A percentile compares a stretch with the other conserved stretches of the same genome.
phyloP scores from a whole-genome alignment of 352 stramenopile genomes.

The Peronospora farinosa region DNA sequence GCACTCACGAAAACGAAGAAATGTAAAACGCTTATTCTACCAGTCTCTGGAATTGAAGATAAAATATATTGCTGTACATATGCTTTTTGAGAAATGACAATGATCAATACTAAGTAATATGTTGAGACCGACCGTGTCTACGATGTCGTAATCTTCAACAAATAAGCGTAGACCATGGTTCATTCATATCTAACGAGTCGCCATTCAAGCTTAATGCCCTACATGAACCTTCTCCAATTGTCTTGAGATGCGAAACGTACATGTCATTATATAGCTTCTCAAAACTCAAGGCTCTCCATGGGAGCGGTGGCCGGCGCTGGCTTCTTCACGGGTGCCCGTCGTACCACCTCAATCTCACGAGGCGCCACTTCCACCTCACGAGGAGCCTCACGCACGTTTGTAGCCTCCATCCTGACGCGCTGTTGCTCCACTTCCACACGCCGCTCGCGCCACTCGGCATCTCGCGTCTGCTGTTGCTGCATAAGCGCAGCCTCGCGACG shows the following conservation, averaged over 20 bases:
- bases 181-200: conserved; percentile 22
- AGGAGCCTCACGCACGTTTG: conserved; percentile 15
- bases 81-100: too few species aligned
- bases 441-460: conserved; percentile 25
- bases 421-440: conserved; percentile 32
- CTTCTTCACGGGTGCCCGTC: conserved; percentile 33
- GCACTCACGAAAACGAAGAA: too few species aligned
- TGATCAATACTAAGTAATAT: too few species aligned
- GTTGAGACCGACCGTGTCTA: too few species aligned
- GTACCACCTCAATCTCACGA: conserved; percentile 39
- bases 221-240: conserved; percentile 18
- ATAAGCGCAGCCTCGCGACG: conserved; percentile 52
- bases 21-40: too few species aligned
- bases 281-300: conserved; percentile 43
- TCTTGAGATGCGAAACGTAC: conserved; percentile 15
- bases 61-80: too few species aligned
- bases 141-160: too few species aligned
- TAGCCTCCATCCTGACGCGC: conserved; percentile 19
- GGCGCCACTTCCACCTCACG: conserved; percentile 33
- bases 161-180: too few species aligned
- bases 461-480: conserved; percentile 35
- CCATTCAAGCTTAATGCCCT: conserved; percentile 20
- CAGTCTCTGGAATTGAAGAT: too few species aligned
- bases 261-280: conserved; percentile 17
- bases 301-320: conserved; percentile 13